Conservation (phyloP, 2,329 filamentous ascomycete species). For the Phyllosticta citrichinensis region DNA sequence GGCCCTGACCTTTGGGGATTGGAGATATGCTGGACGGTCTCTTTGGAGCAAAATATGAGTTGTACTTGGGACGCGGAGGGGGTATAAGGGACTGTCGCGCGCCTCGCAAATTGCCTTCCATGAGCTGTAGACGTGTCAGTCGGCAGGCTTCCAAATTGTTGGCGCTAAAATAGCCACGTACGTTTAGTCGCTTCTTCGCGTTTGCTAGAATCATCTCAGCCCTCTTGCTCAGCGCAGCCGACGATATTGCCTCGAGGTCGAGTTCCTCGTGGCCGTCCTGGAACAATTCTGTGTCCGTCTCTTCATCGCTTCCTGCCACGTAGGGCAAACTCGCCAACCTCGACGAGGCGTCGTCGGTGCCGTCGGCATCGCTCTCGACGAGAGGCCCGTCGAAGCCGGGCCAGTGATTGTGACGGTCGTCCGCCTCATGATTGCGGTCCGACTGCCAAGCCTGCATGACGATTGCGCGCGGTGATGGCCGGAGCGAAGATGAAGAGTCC, state of each 20-base stretch:
- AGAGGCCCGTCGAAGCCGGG: not conserved
- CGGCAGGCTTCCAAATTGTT: not conserved
- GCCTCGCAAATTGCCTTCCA: constrained; percentile 83
- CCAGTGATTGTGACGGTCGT: not conserved
- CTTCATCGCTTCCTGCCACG: constrained; percentile 18
- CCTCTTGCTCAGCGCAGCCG: constrained; percentile 65
- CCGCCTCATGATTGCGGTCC: constrained; percentile 2
- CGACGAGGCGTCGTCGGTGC: constrained; percentile 20
- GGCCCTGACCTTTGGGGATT: constrained; percentile 19
- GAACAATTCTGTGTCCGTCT: constrained; percentile 28
- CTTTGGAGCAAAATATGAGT: constrained; percentile 32
- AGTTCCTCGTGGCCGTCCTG: constrained; percentile 28
- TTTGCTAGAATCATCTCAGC: constrained; percentile 88
- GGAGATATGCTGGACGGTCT: constrained; percentile 23
- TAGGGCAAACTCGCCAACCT: constrained; percentile 19
- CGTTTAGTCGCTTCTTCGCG: constrained; percentile 79
- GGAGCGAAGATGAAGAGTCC: not conserved
- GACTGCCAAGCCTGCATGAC: constrained; percentile 9
- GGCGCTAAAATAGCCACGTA: constrained; percentile 36
- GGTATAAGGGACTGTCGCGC: constrained; percentile 59
- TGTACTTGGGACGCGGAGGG: constrained; percentile 30
- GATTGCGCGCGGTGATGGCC: constrained; percentile 2
- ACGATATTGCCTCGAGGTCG: constrained; percentile 56
- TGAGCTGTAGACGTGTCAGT: constrained; percentile 50
- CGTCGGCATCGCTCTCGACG: constrained; percentile 1